Conservation (phyloP, 306 rosid species). For the Malus fusca region DNA sequence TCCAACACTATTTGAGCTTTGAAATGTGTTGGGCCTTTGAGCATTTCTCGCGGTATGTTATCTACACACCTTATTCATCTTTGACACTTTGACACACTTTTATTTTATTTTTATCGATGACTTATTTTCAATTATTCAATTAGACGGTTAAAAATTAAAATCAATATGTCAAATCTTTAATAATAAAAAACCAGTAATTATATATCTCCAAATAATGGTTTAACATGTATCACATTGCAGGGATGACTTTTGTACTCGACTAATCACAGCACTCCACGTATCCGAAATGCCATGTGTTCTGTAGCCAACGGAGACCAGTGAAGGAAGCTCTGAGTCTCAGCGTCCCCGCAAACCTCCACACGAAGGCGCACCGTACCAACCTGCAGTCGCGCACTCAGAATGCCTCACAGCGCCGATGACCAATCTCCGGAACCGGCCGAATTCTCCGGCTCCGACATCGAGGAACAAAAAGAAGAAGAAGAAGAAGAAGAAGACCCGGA, state of each 20-base stretch:
- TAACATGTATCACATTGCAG: not conserved
- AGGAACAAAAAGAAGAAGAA: constrained; percentile 3
- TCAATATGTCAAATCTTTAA: no score
- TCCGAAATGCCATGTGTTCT: not conserved
- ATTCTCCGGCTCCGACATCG: not conserved
- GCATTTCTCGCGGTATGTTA: no score
- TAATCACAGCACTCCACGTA: not conserved
- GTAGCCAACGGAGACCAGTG: not conserved
- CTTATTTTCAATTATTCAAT: no score
- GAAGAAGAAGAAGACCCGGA: not conserved
- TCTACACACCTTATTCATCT: no score
- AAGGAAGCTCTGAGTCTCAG: not conserved
- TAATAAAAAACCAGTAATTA: no score
- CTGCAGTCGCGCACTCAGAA: not conserved
- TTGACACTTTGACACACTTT: no score
- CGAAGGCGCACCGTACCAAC: not conserved
- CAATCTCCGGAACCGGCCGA: constrained; percentile 7
- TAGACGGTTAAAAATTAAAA: fast-evolving
- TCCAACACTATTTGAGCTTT: no score
- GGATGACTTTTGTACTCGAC: not conserved
- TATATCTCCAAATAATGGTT: not conserved
- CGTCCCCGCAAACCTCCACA: not conserved
- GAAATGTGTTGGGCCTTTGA: no score
- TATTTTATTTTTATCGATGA: no score
- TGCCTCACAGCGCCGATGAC: not conserved